Percentiles rank a stretch among this genome's conserved stretches.
Conservation (phyloP, 768 basidiomycete genomes). For the Pleurotus ostreatus region DNA sequence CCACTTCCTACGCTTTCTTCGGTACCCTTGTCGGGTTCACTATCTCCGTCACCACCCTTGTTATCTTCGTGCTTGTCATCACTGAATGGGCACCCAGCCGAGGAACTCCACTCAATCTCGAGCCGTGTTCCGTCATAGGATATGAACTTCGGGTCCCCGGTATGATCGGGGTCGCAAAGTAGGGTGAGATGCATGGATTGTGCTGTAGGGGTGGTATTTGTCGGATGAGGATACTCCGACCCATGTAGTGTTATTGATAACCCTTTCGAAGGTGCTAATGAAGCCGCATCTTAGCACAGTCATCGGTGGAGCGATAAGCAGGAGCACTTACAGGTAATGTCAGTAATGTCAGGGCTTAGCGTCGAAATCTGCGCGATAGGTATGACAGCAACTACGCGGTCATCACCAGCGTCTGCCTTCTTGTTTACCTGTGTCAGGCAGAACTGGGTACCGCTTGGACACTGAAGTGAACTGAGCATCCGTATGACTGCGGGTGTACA, state of each 20-base stretch:
- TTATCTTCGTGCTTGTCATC: constrained; percentile 18
- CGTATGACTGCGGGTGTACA: neutral
- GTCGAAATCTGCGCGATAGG: constrained; percentile 52
- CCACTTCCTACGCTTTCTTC: constrained; percentile 57
- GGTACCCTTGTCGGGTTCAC: constrained; percentile 20
- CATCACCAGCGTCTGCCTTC: constrained; percentile 42
- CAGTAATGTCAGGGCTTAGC: constrained; percentile 25
- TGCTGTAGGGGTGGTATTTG: constrained; percentile 33
- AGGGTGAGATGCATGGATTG: constrained; percentile 64
- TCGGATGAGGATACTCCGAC: constrained; percentile 51
- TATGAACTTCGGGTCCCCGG: constrained; percentile 45
- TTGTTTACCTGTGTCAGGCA: constrained; percentile 69
- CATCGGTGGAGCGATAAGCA: constrained; percentile 7
- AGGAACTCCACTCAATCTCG: constrained; percentile 58
- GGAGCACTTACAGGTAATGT: constrained; percentile 34
- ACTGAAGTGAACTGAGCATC: constrained; percentile 38
- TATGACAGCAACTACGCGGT: constrained; percentile 71
- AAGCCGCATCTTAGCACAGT: constrained; percentile 10
- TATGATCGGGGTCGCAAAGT: constrained; percentile 43
- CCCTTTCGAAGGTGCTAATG: constrained; percentile 43
- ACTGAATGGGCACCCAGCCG: constrained; percentile 51
- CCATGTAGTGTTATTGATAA: constrained; percentile 59
- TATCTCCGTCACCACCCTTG: constrained; percentile 38
- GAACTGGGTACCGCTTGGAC: constrained; percentile 61
- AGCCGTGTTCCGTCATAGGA: constrained; percentile 57